Conservation (phyloP, 2,329 filamentous ascomycete species). For the Rutstroemia sp. region DNA sequence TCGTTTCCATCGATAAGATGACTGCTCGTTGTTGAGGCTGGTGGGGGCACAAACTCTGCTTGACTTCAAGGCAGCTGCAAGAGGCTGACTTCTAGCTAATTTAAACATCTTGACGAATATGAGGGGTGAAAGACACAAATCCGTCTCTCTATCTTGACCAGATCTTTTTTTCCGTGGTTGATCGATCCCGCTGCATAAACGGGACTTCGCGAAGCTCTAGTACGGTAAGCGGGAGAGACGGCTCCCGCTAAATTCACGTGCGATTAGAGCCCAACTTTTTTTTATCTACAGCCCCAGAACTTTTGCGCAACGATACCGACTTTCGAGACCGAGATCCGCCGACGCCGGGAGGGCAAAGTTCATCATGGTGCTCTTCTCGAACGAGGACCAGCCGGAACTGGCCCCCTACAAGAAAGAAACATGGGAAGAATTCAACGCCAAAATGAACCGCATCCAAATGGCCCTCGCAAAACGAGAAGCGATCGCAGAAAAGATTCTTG, state of each 20-base stretch:
- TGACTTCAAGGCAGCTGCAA: conserved; percentile 72
- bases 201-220: conserved; percentile 9
- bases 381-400: conserved; percentile 14
- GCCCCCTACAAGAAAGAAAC: conserved; percentile 18
- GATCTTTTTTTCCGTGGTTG: conserved; percentile 9
- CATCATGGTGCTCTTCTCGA: conserved; percentile 1
- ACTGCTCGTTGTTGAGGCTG: not conserved
- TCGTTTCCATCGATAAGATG: conserved; percentile 20
- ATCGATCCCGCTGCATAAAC: conserved; percentile 5
- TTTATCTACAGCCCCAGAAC: not conserved
- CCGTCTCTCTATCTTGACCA: conserved; percentile 16
- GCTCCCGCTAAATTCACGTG: conserved; percentile 16
- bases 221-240: conserved; percentile 12
- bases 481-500: conserved; percentile 18
- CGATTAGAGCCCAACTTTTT: conserved; percentile 1
- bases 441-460: conserved; percentile 28
- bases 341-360: not conserved
- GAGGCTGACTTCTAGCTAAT: conserved; percentile 71
- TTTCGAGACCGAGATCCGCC: not conserved
- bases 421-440: conserved; percentile 25
- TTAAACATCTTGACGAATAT: conserved; percentile 66
- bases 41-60: conserved; percentile 54
- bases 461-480: conserved; percentile 28
- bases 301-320: not conserved
- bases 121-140: conserved; percentile 17